Conservation (phyloP, 805 yeast genomes). For the Maudiozyma barnettii region DNA sequence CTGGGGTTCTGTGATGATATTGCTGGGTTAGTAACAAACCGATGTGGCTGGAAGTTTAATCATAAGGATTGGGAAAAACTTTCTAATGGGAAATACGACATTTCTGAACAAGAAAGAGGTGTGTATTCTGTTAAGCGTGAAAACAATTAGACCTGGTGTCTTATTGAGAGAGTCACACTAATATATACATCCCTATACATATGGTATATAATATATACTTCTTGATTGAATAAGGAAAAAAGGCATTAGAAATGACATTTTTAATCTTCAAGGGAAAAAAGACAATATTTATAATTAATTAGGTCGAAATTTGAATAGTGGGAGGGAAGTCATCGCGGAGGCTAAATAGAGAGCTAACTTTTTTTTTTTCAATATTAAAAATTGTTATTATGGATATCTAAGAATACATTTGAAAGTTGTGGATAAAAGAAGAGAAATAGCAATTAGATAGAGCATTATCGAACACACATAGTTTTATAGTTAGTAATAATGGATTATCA, state of each 20-base stretch:
- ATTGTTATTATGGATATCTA: too few species aligned
- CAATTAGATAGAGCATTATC: neutral
- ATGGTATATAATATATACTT: neutral
- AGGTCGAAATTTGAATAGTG: too few species aligned
- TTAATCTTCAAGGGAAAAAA: too few species aligned
- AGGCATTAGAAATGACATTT: too few species aligned
- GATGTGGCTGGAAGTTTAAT: constrained; percentile 50
- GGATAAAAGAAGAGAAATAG: too few species aligned
- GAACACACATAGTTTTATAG: neutral
- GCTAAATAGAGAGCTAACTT: too few species aligned
- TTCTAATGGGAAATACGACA: constrained; percentile 15
- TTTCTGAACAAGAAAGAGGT: constrained; percentile 23
- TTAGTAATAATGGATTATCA: constrained; percentile 64
- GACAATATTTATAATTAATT: too few species aligned
- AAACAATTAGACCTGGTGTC: neutral
- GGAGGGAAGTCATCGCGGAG: too few species aligned
- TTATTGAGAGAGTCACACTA: neutral
- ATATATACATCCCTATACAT: neutral
- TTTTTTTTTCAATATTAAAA: too few species aligned
- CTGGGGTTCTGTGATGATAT: constrained; percentile 80
- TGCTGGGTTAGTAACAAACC: constrained; percentile 51
- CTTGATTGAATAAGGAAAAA: too few species aligned
- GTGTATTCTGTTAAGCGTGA: constrained; percentile 20
- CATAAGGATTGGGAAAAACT: constrained; percentile 39
- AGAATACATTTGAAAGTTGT: too few species aligned